Evolutionary conservation across 192 early-diverging fungal genomes (phyloP), one percentile per base, ranked within the genome.

Genomic region (Coemansia sp.): DNA sequence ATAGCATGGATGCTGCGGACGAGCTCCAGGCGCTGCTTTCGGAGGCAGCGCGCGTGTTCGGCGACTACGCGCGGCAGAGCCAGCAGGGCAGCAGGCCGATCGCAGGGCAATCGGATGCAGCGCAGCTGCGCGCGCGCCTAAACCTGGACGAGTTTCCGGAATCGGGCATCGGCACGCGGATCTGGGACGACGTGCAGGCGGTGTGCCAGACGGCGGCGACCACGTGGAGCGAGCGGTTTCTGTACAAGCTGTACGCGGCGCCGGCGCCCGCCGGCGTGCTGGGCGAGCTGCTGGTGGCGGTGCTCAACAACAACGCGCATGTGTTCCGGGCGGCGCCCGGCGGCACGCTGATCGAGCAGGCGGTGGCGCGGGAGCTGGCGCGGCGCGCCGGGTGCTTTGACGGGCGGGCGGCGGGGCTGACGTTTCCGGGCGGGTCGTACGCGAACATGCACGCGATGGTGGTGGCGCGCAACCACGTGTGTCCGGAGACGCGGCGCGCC

Each of bases 211-310:
- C 56, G 7, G 60, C 74, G 2, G 56, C 68, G 14, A 77, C 70
- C 29, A 77, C 74, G 25, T 88, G 84, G 79, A 87, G 84, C 62
- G 80, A 83, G 5, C 58, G 84, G 20, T 93, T 91, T 50, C 74
- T 93, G 73, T 88, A 89, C 64, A 93, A 91, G 43, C 79, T 93
- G 4, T 93, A 91, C 53, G 82, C 90, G 14, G 81, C 86, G 21
- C 81, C 85, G 0, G 85, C 82, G 10, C 86, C 88, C 7, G 81
- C 89, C 48, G 90, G 89, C 11, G 82, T 90, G 19, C 55, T 89
- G 8, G 50, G 81, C 11, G 90, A 93, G 60, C 56, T 89, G 3
- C 68, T 91, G 12, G 55, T 86, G 27, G 81, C 79, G 0, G 58
- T 85, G 21, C 72, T 93, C 20, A 93, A 93, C 70, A 81, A 80